phyloP scores from a whole-genome alignment of 345 rosid genomes.

The Kandelia obovata region DNA sequence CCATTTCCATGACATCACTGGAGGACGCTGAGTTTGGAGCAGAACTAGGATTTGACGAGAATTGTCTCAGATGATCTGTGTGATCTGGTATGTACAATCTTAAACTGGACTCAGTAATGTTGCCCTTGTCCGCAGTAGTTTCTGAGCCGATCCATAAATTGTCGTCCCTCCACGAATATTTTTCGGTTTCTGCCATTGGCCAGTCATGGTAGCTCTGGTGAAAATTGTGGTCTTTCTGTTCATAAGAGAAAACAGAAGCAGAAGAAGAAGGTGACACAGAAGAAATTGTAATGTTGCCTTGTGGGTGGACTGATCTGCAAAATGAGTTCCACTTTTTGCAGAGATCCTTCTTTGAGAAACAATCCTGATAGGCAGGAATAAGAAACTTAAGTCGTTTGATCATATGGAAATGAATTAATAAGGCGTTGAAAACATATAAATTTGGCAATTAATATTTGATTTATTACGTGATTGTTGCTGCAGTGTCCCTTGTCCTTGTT shows the following conservation, averaged over 20 bases:
- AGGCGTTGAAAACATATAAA: background rate
- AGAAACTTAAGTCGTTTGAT: background rate
- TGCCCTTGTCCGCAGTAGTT: constrained; percentile 4
- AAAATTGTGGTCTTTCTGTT: constrained; percentile 38
- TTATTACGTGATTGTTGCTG: background rate
- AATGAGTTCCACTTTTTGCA: constrained; percentile 60
- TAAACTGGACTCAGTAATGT: constrained; percentile 29
- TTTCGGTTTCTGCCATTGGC: constrained; percentile 47
- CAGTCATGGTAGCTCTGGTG: constrained; percentile 39
- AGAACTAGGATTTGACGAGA: constrained; percentile 44
- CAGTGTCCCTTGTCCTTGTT: constrained; percentile 25
- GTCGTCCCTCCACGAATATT: constrained; percentile 27
- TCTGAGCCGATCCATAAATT: constrained; percentile 28
- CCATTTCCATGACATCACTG: constrained; percentile 62
- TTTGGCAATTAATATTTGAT: constrained; percentile 9
- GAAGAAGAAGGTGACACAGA: constrained; percentile 63
- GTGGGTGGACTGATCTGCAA: constrained; percentile 53
- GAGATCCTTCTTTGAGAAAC: constrained; percentile 45
- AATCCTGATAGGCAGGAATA: constrained; percentile 36
- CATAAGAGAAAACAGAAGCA: constrained; percentile 41
- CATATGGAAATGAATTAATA: background rate
- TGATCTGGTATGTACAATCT: constrained; percentile 49
- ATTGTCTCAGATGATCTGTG: constrained; percentile 22
- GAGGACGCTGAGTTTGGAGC: constrained; percentile 61
- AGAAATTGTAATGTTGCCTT: constrained; percentile 43